A percentile compares a stretch with the other conserved stretches of the same genome.
phyloP scores from a whole-genome alignment of 1,139 yeast species.

The Diutina scorzettiae region DNA sequence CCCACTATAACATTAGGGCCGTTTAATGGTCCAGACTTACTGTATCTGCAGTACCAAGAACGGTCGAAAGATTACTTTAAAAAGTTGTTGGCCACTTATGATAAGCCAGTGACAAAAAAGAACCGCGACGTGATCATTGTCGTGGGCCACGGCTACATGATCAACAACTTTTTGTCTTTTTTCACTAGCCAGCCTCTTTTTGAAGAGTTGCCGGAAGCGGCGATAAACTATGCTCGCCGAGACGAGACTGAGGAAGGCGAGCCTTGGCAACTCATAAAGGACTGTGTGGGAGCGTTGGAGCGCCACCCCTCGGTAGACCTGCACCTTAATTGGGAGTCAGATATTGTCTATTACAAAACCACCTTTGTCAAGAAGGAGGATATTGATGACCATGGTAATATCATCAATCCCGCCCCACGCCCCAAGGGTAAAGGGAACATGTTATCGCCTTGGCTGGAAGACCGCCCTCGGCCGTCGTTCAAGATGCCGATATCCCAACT shows the following conservation, averaged over 20 bases:
- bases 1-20: conserved; percentile 36
- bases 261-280: conserved; percentile 23
- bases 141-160: conserved; percentile 32
- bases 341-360: conserved; percentile 34
- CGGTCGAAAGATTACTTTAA: conserved; percentile 31
- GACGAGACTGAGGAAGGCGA: conserved; percentile 12
- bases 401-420: neutral
- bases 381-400: conserved; percentile 10
- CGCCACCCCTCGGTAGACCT: conserved; percentile 18
- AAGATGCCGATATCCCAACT: neutral
- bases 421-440: neutral
- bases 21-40: conserved; percentile 33
- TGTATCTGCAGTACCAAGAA: conserved; percentile 30
- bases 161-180: conserved; percentile 28
- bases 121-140: conserved; percentile 29
- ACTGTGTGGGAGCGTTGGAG: conserved; percentile 22
- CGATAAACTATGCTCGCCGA: conserved; percentile 23
- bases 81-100: conserved; percentile 33
- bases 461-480: conserved; percentile 2
- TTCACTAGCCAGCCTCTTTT: conserved; percentile 36
- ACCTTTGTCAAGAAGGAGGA: conserved; percentile 32
- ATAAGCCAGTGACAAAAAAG: conserved; percentile 23
- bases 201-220: conserved; percentile 35
- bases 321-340: conserved; percentile 28
- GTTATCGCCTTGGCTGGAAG: conserved; percentile 3